Evolutionary conservation across 2,329 filamentous ascomycete genomes (phyloP).

Genomic region (Aureobasidium melanogenum): DNA sequence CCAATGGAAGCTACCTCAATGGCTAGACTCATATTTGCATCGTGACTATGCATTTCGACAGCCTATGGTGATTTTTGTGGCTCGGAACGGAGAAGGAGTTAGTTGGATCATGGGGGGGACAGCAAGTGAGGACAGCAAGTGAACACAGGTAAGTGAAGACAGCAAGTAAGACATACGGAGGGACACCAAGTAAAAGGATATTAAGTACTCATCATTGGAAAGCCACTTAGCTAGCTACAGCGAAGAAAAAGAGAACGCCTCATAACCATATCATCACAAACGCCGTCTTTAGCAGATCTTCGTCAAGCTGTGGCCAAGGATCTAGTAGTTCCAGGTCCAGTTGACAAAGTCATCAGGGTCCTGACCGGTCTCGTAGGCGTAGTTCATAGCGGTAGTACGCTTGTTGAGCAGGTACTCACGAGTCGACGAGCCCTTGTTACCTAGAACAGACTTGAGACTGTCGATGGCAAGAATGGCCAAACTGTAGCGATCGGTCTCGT

Average conservation of each 20-base stretch:
- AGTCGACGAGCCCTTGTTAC: conserved; percentile 54
- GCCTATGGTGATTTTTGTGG: too few relatives aligned
- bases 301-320: neutral
- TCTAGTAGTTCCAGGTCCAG: conserved; percentile 54
- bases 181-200: too few relatives aligned
- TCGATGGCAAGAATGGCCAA: conserved; percentile 71
- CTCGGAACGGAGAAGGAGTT: too few relatives aligned
- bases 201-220: neutral
- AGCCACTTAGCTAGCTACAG: neutral
- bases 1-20: too few relatives aligned
- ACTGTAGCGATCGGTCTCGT: conserved; percentile 68
- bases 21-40: too few relatives aligned
- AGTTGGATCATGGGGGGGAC: too few relatives aligned
- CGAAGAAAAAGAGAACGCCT: neutral
- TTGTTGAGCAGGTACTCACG: conserved; percentile 56
- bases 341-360: conserved; percentile 58
- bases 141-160: too few relatives aligned
- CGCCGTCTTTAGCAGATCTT: neutral
- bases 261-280: neutral
- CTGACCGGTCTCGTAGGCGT: conserved; percentile 61
- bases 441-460: conserved; percentile 48
- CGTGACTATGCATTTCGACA: too few relatives aligned
- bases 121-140: too few relatives aligned
- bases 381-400: conserved; percentile 54
- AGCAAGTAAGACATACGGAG: too few relatives aligned